Base-by-base conservation (phyloP, 2,329 filamentous ascomycete genomes). In the Ilyonectria destructans region DNA sequence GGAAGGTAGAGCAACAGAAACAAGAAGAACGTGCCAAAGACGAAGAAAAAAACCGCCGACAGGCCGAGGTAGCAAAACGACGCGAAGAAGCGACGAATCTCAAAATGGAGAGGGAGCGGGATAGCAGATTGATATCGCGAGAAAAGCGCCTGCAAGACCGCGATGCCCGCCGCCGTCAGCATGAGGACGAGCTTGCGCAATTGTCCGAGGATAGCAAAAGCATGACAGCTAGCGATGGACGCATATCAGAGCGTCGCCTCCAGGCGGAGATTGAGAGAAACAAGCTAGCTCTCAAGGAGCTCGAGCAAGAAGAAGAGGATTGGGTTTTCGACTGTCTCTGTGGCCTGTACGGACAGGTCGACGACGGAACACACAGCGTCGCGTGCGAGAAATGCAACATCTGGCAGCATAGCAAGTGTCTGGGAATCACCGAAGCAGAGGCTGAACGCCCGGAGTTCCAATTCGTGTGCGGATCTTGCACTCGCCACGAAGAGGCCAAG, bases 241-340 rank as follows among this genome's bases (percentile, higher is more conserved):
- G 94, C 58, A 82, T 93, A 26, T 97, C 95, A 2, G 93, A 95
- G 74, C 90, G 95, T 58, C 91, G 93, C 62, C 88, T 95, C n/a
- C 91, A 94, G 76, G 90, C 90, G 4, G 93, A 96, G 79, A 93
- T 97, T 76, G 93, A 95, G 76, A 92, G 88, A 80, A 93, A 91
- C 70, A 92, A 92, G 79, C 91, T 91, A 79, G 93, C 93, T 37
- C 84, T 97, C 12, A 88, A 92, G 73, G 89, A 92, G 62, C 86
- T 97, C 26, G 88, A 87, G 19, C 80, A 82, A 19, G 93, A 97
- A 72, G 93, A 96, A 55, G 93, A 94, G 13, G 90, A 95, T 58
- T 98, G 96, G 96, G 88, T 94, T 45, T 99, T 99, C 75, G 96
- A 99, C 79, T 99, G 96, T 79, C 88, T 93, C 29, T 99, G 96